Base-by-base conservation (phyloP, 768 basidiomycete species). In the Suillus lakei region DNA sequence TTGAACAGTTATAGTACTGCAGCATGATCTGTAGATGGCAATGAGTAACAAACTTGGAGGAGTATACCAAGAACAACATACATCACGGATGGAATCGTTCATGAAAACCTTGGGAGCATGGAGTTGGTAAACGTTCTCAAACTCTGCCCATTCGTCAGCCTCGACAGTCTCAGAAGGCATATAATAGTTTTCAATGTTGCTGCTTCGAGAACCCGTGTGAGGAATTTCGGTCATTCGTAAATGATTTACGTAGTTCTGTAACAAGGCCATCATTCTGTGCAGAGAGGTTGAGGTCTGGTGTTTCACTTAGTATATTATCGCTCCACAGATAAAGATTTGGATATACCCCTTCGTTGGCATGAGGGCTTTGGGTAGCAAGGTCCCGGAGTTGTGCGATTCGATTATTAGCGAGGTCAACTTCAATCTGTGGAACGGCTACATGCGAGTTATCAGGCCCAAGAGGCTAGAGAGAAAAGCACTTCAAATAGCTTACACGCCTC, bases 111-210 rank as follows among this genome's bases (percentile, higher is more conserved):
- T 90, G 1, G 95, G 96, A 66, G 87, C 91, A 76, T 98, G 95
- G 18, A 95, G 84, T 72, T 97, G 93, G 73, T 96, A 94, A 30
- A 96, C 94, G 70, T 96, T 92, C 72, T 92, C 90, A 77, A 97
- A 98, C 66, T 89, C 86, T 2, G 84, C 85, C 91, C 88, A 90
- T 71, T 93, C 91, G 28, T 86, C 81, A 32, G 88, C 81, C 13
- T 88, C 87, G 39, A 90, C 84, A 51, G 86, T 84, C 69, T 91
- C 88, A 15, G 88, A 82, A 36, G 90, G 89, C 77, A 91, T 86
- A 63, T 87, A 83, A 69, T 91, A 91, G 61, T 80, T 85, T 62
- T 83, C 79, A 13, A 75, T 71, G 36, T 78, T 77, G 50, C 75
- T 78, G 66, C 76, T 74, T 60, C 72, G 73, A 34, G 67, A 60